Evolutionary conservation across 73 alveolate genomes (phyloP), one percentile per base, ranked within the genome.

Genomic region (Paramecium primaurelia): DNA sequence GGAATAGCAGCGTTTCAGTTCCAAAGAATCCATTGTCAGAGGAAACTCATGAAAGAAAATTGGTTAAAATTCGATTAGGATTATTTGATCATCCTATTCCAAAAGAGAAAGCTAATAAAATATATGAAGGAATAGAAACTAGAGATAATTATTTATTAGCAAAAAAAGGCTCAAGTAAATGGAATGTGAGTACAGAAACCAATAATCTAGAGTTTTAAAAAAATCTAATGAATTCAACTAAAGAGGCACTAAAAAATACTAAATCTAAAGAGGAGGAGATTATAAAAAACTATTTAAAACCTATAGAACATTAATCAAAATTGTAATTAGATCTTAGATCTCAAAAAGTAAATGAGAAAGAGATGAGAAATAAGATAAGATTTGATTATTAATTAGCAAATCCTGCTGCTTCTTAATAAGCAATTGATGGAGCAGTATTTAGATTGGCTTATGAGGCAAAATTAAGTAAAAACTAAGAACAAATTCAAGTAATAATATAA

Each of bases 41-140:
- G 42, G 94, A 89, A 59, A 89, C 94, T 38, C 94, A 89, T 89
- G 94, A 89, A 26, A 77, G 94, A 30, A 89, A 89, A 32, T 73
- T 89, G 37, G 88, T 89, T 18, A 89, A 89, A 51, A 83, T 89
- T 45, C 51, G 88, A 49, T 73, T 89, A 54, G 94, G 94, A 22
- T 71, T 89, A 71, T 89, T 71, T 30, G 94, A 89, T 89, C 94
- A 83, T 71, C 94, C 94, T 0, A 89, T 89, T 12, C 94, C 94
- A 8, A 77, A 77, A 22, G 80, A 71, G 92, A 89, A 71, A 38
- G 94, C 51, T 26, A 89, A 89, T 22, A 89, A 71, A 16, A 89
- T 89, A 40, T 77, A 89, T 30, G 60, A 51, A 11, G 94, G 94
- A 6, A 71, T 73, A 22, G 94, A 89, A 14, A 89, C 94, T 2